Percentiles rank a stretch among this genome's conserved stretches.
Conservation (phyloP, 257 asterid genomes). For the Ilex asprella region DNA sequence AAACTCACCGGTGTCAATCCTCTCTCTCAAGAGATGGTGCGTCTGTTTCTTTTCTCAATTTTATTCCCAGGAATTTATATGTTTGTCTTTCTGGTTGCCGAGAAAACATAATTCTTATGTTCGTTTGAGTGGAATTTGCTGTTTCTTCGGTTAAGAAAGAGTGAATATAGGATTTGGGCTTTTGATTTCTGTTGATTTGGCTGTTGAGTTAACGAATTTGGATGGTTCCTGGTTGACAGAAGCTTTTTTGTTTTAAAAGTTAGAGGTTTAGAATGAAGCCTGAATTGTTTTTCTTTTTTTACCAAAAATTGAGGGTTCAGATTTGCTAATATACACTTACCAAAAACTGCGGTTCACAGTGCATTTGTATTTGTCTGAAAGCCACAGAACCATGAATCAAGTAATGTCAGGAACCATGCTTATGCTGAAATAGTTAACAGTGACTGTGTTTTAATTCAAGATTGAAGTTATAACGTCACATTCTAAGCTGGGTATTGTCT, state of each 20-base stretch:
- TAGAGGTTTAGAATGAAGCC: neutral
- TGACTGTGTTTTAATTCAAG: too few relatives aligned
- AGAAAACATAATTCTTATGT: neutral
- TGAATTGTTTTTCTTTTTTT: neutral
- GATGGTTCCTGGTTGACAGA: neutral
- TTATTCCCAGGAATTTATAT: neutral
- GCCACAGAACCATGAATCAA: too few relatives aligned
- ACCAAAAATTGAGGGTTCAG: too few relatives aligned
- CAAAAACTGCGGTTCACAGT: too few relatives aligned
- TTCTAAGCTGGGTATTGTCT: too few relatives aligned
- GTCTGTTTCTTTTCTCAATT: neutral
- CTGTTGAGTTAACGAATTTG: neutral
- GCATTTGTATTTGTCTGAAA: too few relatives aligned
- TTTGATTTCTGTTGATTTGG: neutral
- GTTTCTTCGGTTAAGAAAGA: neutral
- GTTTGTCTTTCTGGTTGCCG: neutral
- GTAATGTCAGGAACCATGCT: too few relatives aligned
- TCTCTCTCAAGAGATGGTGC: slow-evolving; percentile 95
- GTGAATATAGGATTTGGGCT: neutral
- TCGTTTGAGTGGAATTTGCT: too few relatives aligned
- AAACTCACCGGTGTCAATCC: slow-evolving; percentile 93
- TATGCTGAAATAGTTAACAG: too few relatives aligned
- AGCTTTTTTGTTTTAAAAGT: neutral
- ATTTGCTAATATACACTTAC: too few relatives aligned
- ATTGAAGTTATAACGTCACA: too few relatives aligned